Percentiles rank a stretch among this genome's conserved stretches.
Conservation (phyloP, 306 rosid species). For the Quercus engelmannii region DNA sequence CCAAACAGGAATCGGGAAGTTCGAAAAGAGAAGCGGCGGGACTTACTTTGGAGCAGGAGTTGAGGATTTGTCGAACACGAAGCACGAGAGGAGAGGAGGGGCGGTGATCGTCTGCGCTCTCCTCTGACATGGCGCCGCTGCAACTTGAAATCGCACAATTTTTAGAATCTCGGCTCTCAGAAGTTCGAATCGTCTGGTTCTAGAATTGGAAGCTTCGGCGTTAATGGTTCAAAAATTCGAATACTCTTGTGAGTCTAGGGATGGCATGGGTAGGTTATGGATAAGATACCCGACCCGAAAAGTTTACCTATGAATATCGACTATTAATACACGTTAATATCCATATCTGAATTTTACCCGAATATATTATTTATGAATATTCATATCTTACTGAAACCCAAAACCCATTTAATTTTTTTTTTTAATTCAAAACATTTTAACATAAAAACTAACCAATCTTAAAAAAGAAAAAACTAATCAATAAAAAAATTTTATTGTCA, state of each 20-base stretch:
- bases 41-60: constrained; percentile 53
- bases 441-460: no score
- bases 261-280: no score
- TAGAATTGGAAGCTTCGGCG: not conserved
- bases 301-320: no score
- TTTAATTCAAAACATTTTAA: no score
- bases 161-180: not conserved
- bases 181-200: not conserved
- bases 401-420: no score
- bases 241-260: not conserved
- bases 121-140: constrained; percentile 26
- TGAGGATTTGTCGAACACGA: constrained; percentile 49
- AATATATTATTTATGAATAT: no score
- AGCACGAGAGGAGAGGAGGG: constrained; percentile 30
- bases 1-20: not conserved
- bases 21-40: not conserved
- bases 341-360: no score
- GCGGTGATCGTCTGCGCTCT: constrained; percentile 10
- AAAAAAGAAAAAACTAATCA: no score
- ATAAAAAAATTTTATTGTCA: no score
- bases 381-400: no score
- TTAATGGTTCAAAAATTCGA: not conserved
- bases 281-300: no score
- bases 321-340: no score
- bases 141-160: not conserved